Evolutionary conservation across 495 filamentous ascomycete genomes (phyloP), one percentile per base, ranked within the genome.

Genomic region (Hypoxylon crocopeplum): DNA sequence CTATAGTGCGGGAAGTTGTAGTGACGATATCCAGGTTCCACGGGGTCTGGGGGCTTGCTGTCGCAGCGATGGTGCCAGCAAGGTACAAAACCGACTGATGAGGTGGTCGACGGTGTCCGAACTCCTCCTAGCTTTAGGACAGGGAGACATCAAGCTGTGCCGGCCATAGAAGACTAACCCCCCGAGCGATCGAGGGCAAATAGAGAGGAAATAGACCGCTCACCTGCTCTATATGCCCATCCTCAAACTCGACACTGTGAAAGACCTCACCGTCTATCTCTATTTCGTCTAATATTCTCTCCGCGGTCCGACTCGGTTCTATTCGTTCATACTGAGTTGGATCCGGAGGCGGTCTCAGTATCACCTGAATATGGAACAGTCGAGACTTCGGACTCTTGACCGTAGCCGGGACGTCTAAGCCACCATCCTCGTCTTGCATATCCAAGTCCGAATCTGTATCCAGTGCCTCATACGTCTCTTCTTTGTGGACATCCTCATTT

Each of bases 191-290:
- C 1, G 12, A 27, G 4, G 1, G 20, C n/a, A n/a, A 42, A 21
- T 17, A n/a, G 16, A 20, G 12, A 60, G 17, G 13, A 27, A 17
- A 42, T 12, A 53, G 16, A 48, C 11, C 32, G 65, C 69, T 64
- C 56, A 71, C 69, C 42, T 60, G 13, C 29, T 65, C 51, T 45
- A 67, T 59, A 20, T 48, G 50, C 8, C 65, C 61, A 33, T 72
- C 67, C 41, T 60, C 41, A 21, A 69, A 74, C 33, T 77, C 74
- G n/a, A 68, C 39, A 13, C n/a, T 50, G 34, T 59, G 67, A 7
- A 42, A 41, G 13, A 45, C 7, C n/a, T 63, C 56, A 10, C 34
- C 66, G 5, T 47, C 59, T 2, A 22, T 25, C 12, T 58, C 59
- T 17, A 51, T 21, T 24, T 66, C 50, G 2, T 66, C 53, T 1